Evolutionary conservation across 2,329 filamentous ascomycete species (phyloP), one percentile per base, ranked within the genome.

Genomic region (Cyanodermella asteris): DNA sequence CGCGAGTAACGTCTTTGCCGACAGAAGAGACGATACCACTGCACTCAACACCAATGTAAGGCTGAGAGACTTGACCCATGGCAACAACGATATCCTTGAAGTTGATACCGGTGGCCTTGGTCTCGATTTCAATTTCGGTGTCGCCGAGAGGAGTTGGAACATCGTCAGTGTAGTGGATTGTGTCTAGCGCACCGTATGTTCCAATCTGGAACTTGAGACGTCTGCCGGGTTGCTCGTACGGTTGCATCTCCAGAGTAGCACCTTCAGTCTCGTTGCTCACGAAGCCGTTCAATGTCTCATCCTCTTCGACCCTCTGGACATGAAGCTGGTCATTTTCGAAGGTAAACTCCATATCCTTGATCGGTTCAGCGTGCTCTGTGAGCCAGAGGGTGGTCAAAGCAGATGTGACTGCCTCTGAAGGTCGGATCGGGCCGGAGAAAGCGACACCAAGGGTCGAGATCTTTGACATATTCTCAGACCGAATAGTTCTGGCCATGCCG

Each of bases 71-170:
- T 24, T 45, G 41, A 7, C 37, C 41, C 36, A 45, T 38, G 13
- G 51, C 48, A 10, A 51, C 49, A 31, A 59, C 42, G 1, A 55
- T 44, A 33, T 63, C 58, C 16, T 47, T 46, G 32, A 52, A 55
- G 36, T 56, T 61, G 29, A 61, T n/a, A 5, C 47, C 50, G 6
- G 35, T 33, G 1, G 45, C 41, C 16, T 38, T 36, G 2, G 41
- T 26, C 14, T 46, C 33, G 6, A 56, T 40, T 30, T 54, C 47
- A 9, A 56, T 27, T 8, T 34, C 31, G 20, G 38, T 28, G 10
- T 16, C n/a, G 5, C n/a, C 18, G n/a, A 31, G n/a, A 6, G 15
- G 22, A 5, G 32, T 23, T 10, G 30, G 34, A 20, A 25, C 14
- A 20, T 37, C 33, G 19, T 33, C 30, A 12, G 32, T 31, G 26